These are phyloP conservation scores for Luffa aegyptiaca DNA, from an alignment of 306 rosid genomes.

Conservation along the genomic window DNA sequence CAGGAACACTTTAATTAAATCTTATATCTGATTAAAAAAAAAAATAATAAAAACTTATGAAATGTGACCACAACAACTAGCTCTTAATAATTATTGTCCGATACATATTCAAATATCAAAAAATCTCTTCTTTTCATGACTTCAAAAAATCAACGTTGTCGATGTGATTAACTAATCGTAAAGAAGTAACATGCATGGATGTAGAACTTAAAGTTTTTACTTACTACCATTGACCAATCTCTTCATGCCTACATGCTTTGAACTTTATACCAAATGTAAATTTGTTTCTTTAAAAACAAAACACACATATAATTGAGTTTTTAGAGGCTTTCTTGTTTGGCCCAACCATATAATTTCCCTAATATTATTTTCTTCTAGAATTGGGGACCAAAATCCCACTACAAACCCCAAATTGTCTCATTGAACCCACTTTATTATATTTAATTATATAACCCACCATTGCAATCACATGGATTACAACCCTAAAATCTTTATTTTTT, in stretches of 20 bases:
- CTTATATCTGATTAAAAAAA: too few relatives aligned
- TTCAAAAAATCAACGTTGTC: neutral
- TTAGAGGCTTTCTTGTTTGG: neutral
- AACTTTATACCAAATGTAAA: neutral
- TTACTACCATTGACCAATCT: neutral
- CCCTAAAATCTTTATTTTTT: neutral
- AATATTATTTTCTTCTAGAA: neutral
- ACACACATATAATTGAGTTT: neutral
- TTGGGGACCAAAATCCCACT: constrained; percentile 8
- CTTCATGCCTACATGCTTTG: neutral
- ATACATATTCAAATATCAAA: neutral
- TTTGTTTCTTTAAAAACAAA: neutral
- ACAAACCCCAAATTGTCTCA: neutral
- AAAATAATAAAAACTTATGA: neutral
- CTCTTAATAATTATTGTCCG: neutral
- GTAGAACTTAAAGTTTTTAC: neutral
- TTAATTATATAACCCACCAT: neutral
- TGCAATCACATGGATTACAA: constrained; percentile 4
- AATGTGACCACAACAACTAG: neutral
- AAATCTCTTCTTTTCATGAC: neutral
- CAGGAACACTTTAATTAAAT: too few relatives aligned
- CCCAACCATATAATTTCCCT: neutral
- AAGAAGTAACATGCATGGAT: neutral
- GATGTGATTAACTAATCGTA: neutral
- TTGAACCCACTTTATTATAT: neutral